Percentiles rank a stretch among this genome's conserved stretches.
phyloP scores from a whole-genome alignment of 2,329 filamentous ascomycete genomes.

The Lasiodiplodia theobromae region DNA sequence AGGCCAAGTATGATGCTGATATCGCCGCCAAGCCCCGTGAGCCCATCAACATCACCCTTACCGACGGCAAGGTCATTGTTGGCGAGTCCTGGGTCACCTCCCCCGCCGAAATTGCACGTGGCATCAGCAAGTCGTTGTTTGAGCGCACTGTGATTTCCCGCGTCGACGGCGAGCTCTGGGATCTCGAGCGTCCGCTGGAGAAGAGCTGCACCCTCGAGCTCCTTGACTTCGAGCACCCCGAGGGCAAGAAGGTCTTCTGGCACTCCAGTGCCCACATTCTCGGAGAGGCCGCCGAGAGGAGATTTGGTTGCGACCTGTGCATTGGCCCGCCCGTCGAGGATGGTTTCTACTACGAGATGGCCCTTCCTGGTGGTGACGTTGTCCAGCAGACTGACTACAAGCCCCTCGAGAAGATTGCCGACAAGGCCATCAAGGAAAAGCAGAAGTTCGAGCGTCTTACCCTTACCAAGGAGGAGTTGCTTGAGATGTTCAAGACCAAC shows the following conservation, averaged over 20 bases:
- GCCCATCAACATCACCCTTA: slow-evolving; percentile 75
- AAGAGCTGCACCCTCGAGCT: slow-evolving; percentile 84
- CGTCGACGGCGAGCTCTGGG: slow-evolving; percentile 89
- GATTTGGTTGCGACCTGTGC: slow-evolving; percentile 90
- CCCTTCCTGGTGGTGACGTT: slow-evolving; percentile 71
- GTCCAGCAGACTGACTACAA: slow-evolving; percentile 83
- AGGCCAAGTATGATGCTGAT: slow-evolving; percentile 82
- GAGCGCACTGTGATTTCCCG: slow-evolving; percentile 87
- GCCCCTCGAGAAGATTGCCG: slow-evolving; percentile 79
- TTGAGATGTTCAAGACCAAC: slow-evolving; percentile 97
- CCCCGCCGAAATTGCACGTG: slow-evolving; percentile 77
- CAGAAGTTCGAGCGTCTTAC: slow-evolving; percentile 91
- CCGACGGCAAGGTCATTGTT: slow-evolving; percentile 72
- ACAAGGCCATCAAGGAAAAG: slow-evolving; percentile 92
- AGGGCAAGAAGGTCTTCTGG: slow-evolving; percentile 97
- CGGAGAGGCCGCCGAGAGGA: slow-evolving; percentile 90
- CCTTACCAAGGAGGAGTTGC: slow-evolving; percentile 86
- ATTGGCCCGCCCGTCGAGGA: slow-evolving; percentile 91
- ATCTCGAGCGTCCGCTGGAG: slow-evolving; percentile 89
- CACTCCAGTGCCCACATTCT: slow-evolving; percentile 94
- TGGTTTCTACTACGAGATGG: slow-evolving; percentile 99
- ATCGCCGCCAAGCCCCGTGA: slow-evolving; percentile 73
- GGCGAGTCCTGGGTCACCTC: slow-evolving; percentile 93
- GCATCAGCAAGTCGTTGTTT: slow-evolving; percentile 83
- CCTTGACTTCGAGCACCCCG: slow-evolving; percentile 76